phyloP scores from a whole-genome alignment of 2,329 filamentous ascomycete genomes.

The Helotiales sp. region DNA sequence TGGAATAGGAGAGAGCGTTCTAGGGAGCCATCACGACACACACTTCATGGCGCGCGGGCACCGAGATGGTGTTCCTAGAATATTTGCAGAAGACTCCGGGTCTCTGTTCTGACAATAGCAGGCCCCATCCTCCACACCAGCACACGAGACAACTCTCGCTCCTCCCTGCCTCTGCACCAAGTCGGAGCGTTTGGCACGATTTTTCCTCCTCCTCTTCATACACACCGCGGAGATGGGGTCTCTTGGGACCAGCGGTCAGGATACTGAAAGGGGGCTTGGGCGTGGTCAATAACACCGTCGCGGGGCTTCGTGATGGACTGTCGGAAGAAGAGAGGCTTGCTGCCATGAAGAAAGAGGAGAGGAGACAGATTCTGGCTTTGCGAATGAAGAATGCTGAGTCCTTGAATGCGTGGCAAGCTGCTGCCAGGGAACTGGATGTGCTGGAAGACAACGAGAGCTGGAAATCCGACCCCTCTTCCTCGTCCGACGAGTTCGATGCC shows the following conservation, averaged over 20 bases:
- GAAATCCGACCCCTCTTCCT: constrained; percentile 61
- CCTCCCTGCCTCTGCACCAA: constrained; percentile 17
- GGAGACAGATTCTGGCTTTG: constrained; percentile 61
- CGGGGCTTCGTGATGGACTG: constrained; percentile 30
- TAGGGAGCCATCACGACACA: too few relatives aligned
- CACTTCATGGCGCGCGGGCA: constrained; percentile 23
- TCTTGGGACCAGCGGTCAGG: constrained; percentile 28
- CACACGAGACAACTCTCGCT: constrained; percentile 15
- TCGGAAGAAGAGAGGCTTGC: constrained; percentile 48
- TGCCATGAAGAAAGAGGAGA: constrained; percentile 51
- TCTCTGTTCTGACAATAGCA: constrained; percentile 23
- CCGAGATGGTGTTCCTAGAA: constrained; percentile 32
- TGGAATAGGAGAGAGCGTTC: too few relatives aligned
- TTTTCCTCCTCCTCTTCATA: background rate
- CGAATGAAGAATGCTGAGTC: constrained; percentile 68
- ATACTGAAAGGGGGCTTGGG: constrained; percentile 27
- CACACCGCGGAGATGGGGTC: constrained; percentile 21
- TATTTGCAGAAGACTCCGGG: constrained; percentile 25
- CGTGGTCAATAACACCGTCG: constrained; percentile 30
- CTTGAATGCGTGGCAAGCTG: constrained; percentile 70
- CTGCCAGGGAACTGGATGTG: constrained; percentile 74
- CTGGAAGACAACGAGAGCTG: constrained; percentile 80
- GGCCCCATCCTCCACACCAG: background rate
- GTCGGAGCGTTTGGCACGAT: constrained; percentile 17
- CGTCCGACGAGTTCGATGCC: constrained; percentile 56